Base-by-base conservation (phyloP, 2,329 filamentous ascomycete genomes). In the Colletotrichum spinosum region DNA sequence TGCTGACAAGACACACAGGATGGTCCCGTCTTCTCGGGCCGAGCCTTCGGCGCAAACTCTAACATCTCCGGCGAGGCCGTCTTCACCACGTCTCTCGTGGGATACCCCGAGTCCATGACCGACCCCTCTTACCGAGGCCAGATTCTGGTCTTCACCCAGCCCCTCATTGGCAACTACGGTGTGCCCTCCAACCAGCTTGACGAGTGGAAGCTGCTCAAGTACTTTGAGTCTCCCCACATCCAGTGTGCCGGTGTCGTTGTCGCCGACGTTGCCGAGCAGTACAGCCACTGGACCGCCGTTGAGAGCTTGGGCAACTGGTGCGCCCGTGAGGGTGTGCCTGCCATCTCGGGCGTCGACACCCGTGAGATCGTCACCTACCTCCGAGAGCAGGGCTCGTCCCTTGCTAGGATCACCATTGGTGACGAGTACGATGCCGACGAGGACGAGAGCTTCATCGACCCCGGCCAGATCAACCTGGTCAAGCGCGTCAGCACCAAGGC, bases 371-470 rank as follows among this genome's bases (percentile, higher is more conserved):
- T 99, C 76, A 98, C 96, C 57, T 90, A 93, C 76, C 88, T 99
- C 72, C 93, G 96, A 77, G 96, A 99, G 86, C 92, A 96, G 80
- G 96, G 96, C 79, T 98, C 95, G 49, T 98, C 95, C 60, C 89
- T 99, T 56, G 96, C 95, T 72, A 90, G 93, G 76, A 97, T 99
- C 80, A 92, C 94, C 48, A 90, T 97, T 73, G 96, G 96, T 72
- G 96, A 98, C 76, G 94, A 97, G 83, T 99, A 99, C 78, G 96
- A 99, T 80, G 95, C 94, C 70, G 95, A 98, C 74, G 93, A 99
- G 83, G 96, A 98, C 73, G 96, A 98, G 83, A 91, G 94, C 70
- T 99, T 93, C 79, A 84, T 97, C 75, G 96, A 99, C 77, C 96
- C 96, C 10, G 93, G 93, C 77, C 93, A 95, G 81, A 97, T 98